Conservation (phyloP, 192 early-diverging fungal species). For the Podila horticola region DNA sequence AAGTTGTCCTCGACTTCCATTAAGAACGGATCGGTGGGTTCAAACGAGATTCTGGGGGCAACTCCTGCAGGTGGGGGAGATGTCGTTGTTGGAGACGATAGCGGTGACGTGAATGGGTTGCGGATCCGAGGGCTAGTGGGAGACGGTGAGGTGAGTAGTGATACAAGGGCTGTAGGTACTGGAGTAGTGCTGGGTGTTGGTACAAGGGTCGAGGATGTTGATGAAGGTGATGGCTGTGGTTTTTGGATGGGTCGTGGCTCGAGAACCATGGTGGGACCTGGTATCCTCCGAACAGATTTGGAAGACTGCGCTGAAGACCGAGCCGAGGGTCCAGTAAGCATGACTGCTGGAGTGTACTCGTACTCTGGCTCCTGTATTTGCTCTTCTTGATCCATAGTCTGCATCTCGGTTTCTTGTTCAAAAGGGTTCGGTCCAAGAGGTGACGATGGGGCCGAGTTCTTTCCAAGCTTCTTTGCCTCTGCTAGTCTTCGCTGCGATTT, state of each 20-base stretch:
- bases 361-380: not conserved
- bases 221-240: not conserved
- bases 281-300: slow-evolving; percentile 1
- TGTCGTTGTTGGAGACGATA: not conserved
- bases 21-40: not conserved
- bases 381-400: not conserved
- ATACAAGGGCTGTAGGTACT: slow-evolving; percentile 1
- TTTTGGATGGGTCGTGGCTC: slow-evolving; percentile 28
- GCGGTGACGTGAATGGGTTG: not conserved
- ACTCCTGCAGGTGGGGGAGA: not conserved
- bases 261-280: slow-evolving; percentile 22
- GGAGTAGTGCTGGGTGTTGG: not conserved
- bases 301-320: slow-evolving; percentile 46
- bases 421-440: not conserved
- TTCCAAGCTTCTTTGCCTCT: slow-evolving; percentile 5
- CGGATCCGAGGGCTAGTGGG: not conserved
- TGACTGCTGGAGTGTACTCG: slow-evolving; percentile 33
- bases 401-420: not conserved
- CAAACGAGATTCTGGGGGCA: not conserved
- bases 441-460: not conserved
- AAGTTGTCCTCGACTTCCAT: not conserved
- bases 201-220: not conserved
- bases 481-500: slow-evolving; percentile 13
- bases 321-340: slow-evolving; percentile 37
- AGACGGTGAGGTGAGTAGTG: slow-evolving; percentile 5